phyloP scores from a whole-genome alignment of 1,284 basidiomycete species.

The Rhodotorula sp. region DNA sequence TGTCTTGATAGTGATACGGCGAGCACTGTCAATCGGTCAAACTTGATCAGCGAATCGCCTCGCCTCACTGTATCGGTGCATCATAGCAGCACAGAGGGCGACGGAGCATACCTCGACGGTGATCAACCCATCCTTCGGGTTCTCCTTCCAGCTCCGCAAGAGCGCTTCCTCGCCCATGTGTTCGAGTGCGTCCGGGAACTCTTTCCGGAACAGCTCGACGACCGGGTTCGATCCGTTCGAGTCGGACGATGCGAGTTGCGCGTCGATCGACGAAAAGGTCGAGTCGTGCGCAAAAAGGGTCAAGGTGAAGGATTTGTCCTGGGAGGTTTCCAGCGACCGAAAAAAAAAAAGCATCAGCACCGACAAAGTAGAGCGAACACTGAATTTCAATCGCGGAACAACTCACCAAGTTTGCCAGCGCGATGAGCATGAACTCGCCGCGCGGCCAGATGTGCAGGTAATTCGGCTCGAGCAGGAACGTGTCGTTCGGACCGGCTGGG shows the following conservation, averaged over 20 bases:
- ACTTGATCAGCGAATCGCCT: neutral
- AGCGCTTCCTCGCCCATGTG: constrained; percentile 78
- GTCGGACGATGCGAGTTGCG: constrained; percentile 7
- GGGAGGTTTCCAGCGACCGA: constrained; percentile 18
- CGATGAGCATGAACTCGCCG: constrained; percentile 98
- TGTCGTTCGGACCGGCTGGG: constrained; percentile 69
- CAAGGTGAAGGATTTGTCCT: constrained; percentile 72
- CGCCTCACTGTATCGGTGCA: neutral
- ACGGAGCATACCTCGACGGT: constrained; percentile 71
- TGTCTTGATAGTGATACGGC: constrained; percentile 87
- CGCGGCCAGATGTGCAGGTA: constrained; percentile 99
- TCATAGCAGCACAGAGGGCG: no score
- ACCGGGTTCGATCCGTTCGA: constrained; percentile 22
- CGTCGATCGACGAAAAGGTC: constrained; percentile 61
- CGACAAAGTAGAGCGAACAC: no score
- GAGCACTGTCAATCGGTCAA: constrained; percentile 58
- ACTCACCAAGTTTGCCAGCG: constrained; percentile 88
- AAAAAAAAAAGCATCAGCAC: constrained; percentile 22
- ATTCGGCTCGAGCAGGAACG: constrained; percentile 84
- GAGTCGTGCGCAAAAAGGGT: constrained; percentile 85
- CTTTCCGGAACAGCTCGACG: constrained; percentile 67
- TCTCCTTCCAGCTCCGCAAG: constrained; percentile 71
- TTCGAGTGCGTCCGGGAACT: constrained; percentile 84
- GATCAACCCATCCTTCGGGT: constrained; percentile 85
- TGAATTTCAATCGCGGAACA: no score